Evolutionary conservation across 495 filamentous ascomycete species (phyloP), one percentile per base, ranked within the genome.

Genomic region (Penicillium silybi): DNA sequence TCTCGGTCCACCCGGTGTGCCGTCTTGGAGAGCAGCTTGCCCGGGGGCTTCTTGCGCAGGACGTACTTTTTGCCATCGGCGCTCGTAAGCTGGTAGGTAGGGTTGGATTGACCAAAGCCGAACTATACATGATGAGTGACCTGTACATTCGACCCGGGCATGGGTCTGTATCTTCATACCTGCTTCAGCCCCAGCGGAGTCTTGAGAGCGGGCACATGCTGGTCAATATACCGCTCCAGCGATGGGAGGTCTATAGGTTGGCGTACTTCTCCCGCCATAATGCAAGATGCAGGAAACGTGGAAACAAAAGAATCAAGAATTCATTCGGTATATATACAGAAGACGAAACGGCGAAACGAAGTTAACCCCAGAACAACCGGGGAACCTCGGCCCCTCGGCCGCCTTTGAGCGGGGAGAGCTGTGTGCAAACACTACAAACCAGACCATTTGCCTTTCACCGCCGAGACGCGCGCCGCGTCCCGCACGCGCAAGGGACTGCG

Each of bases 1-100:
- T 98, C 93, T 53, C 93, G 87, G 70, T 98, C 93, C 52, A 98
- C 92, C 61, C 89, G 85, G 74, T 98, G 93, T 9, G 93, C 93
- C 0, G 92, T 92, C 70, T 90, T 92, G 47, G 88, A 95, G 22
- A 97, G 78, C 3, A 98, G 85, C 69, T 85, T 82, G 59, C 93
- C 92, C 2, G 92, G 91, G 9, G 93, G 93, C 72, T 97, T 97
- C 80, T 98, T 97, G 61, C 92, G 88, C 66, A 97, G 75, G 8
- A 96, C 92, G 67, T 84, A 95, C 57, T 82, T 82, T 53, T 68
- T 63, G 50, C 83, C 83, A 66, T 84, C 75, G 50, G 80, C 70
- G 52, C 82, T 80, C 9, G 82, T 95, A 53, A 97, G 77, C 50
- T 89, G 88, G 74, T 97, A 97, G 7, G 93, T 97, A 25, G 93